phyloP scores from a whole-genome alignment of 345 rosid genomes.

The Mangifera indica region DNA sequence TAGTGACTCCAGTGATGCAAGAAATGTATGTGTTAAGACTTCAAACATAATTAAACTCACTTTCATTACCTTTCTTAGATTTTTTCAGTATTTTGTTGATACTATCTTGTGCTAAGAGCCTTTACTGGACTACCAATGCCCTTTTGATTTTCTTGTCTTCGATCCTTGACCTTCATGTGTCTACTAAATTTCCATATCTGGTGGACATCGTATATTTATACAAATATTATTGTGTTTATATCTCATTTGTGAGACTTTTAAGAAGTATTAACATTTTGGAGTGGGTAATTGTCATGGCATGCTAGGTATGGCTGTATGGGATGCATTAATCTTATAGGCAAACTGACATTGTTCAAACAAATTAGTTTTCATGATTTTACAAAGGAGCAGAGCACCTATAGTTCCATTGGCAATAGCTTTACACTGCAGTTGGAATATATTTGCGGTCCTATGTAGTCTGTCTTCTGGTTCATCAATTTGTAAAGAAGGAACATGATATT shows the following conservation, averaged over 20 bases:
- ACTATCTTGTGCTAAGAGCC: too few species aligned
- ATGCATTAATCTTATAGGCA: not conserved
- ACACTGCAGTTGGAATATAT: not conserved
- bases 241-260: not conserved
- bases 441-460: not conserved
- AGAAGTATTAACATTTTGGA: not conserved
- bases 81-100: not conserved
- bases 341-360: not conserved
- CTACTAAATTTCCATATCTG: not conserved
- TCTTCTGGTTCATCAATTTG: not conserved
- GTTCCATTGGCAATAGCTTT: not conserved
- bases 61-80: slow-evolving; percentile 1
- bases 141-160: not conserved
- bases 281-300: not conserved
- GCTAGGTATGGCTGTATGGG: not conserved
- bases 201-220: not conserved
- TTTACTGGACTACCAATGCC: not conserved
- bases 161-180: not conserved
- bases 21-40: slow-evolving; percentile 47
- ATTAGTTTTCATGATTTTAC: not conserved
- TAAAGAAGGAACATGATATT: not conserved
- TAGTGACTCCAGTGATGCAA: slow-evolving; percentile 57
- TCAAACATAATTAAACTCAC: slow-evolving; percentile 3
- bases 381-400: not conserved
- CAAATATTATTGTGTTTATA: not conserved